phyloP scores from a whole-genome alignment of 805 yeast genomes.

The Wickerhamomyces chambardii region DNA sequence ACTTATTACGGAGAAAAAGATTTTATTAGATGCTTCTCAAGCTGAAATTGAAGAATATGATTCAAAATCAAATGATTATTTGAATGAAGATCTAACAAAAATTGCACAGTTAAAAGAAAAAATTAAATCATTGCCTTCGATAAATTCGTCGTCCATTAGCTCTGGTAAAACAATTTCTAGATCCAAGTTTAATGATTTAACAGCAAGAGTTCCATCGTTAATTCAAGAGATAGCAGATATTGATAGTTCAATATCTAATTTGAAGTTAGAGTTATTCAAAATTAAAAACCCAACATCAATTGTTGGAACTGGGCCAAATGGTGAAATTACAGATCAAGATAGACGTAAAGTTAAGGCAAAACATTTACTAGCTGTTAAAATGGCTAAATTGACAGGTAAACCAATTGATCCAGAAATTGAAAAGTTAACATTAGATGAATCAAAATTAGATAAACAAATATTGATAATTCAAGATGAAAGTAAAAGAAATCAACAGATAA shows the following conservation, averaged over 20 bases:
- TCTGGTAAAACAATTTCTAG: too few species aligned
- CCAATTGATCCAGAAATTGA: conserved; percentile 28
- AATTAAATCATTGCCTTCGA: conserved; percentile 33
- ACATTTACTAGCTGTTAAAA: conserved; percentile 71
- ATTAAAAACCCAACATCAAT: conserved; percentile 62
- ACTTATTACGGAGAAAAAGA: conserved; percentile 65
- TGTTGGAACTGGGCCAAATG: conserved; percentile 81
- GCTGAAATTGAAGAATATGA: conserved; percentile 21
- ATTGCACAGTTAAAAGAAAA: conserved; percentile 34
- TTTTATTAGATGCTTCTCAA: conserved; percentile 42
- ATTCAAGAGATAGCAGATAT: conserved; percentile 52
- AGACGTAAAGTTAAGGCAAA: conserved; percentile 72
- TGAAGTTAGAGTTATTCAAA: conserved; percentile 58
- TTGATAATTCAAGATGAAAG: conserved; percentile 44
- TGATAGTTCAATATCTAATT: conserved; percentile 59
- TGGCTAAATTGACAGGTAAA: conserved; percentile 90
- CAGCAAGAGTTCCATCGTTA: conserved; percentile 66
- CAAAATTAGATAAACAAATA: conserved; percentile 37
- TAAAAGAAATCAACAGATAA: conserved; percentile 43
- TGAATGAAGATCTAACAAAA: conserved; percentile 31
- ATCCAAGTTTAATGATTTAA: conserved; percentile 48
- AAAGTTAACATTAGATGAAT: conserved; percentile 25
- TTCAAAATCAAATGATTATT: conserved; percentile 36
- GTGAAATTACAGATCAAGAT: conserved; percentile 78
- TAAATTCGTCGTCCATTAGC: too few species aligned